A percentile compares a stretch with the other conserved stretches of the same genome.
Conservation (phyloP, 2,329 filamentous ascomycete genomes). For the Xylariaceae sp. region DNA sequence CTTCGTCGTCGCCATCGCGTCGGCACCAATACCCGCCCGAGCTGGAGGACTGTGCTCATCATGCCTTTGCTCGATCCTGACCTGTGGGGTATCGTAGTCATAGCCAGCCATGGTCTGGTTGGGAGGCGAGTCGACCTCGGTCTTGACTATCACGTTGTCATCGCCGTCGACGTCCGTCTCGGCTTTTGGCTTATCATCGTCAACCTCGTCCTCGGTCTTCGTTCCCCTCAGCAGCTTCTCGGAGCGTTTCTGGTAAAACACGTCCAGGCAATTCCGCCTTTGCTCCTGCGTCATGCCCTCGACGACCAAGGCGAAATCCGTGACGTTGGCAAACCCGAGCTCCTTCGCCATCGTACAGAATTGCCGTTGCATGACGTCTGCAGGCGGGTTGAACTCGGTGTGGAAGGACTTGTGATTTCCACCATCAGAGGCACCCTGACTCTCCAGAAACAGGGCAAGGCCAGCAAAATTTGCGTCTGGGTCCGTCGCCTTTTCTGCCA, state of each 20-base stretch:
- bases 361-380: conserved; percentile 69
- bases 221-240: conserved; percentile 36
- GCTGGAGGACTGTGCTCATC: too few species aligned
- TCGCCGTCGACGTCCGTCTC: conserved; percentile 3
- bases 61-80: background rate
- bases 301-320: conserved; percentile 83
- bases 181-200: conserved; percentile 17
- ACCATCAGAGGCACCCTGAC: conserved; percentile 32
- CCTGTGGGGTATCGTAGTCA: background rate
- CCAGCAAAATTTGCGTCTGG: conserved; percentile 44
- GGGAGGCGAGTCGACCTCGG: conserved; percentile 2
- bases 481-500: conserved; percentile 57
- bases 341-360: conserved; percentile 85
- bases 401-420: conserved; percentile 24
- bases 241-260: conserved; percentile 69
- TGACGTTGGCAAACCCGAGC: conserved; percentile 70
- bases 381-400: conserved; percentile 64
- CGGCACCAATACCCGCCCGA: too few species aligned
- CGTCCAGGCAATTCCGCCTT: conserved; percentile 69
- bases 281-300: conserved; percentile 86
- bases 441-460: conserved; percentile 54
- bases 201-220: conserved; percentile 25
- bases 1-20: too few species aligned
- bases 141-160: conserved; percentile 4
- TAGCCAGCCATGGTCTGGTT: background rate